Conservation (phyloP, 2,329 filamentous ascomycete species). For the Paecilomyces niveus region DNA sequence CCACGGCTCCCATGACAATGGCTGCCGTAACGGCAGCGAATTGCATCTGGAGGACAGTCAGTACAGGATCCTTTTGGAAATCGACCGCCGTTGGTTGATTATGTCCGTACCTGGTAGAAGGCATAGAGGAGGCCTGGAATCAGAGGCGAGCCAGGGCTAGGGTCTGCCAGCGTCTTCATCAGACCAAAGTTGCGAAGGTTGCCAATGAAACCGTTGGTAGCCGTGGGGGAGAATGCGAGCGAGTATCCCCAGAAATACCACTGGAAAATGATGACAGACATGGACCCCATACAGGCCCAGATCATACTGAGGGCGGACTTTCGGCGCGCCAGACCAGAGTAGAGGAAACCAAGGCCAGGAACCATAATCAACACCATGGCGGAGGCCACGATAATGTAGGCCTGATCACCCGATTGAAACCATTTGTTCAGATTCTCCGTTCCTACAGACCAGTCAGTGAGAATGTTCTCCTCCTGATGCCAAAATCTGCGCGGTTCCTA, state of each 20-base stretch:
- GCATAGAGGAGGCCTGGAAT: conserved; percentile 86
- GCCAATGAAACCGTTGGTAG: conserved; percentile 85
- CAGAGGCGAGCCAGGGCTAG: conserved; percentile 82
- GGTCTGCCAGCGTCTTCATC: conserved; percentile 70
- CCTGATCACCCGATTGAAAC: conserved; percentile 85
- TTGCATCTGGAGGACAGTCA: conserved; percentile 63
- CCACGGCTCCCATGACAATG: conserved; percentile 85
- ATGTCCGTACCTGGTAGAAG: conserved; percentile 70
- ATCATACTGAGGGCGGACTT: conserved; percentile 97
- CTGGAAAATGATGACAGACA: conserved; percentile 87
- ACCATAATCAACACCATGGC: conserved; percentile 97
- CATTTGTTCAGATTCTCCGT: conserved; percentile 90
- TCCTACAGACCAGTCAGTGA: conserved; percentile 42
- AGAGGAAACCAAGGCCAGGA: conserved; percentile 92
- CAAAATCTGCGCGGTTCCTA: conserved; percentile 12
- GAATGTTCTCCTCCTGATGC: neutral
- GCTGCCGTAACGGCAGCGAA: conserved; percentile 90
- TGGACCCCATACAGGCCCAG: conserved; percentile 93
- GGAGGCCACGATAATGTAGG: conserved; percentile 82
- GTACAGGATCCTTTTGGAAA: too few relatives aligned
- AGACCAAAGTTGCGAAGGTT: conserved; percentile 85
- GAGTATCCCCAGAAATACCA: conserved; percentile 99
- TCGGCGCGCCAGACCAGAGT: conserved; percentile 92
- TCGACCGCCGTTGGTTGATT: neutral
- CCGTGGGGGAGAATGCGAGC: conserved; percentile 75